Conservation (phyloP, 2,329 filamentous ascomycete species). For the Ascochyta pisi region DNA sequence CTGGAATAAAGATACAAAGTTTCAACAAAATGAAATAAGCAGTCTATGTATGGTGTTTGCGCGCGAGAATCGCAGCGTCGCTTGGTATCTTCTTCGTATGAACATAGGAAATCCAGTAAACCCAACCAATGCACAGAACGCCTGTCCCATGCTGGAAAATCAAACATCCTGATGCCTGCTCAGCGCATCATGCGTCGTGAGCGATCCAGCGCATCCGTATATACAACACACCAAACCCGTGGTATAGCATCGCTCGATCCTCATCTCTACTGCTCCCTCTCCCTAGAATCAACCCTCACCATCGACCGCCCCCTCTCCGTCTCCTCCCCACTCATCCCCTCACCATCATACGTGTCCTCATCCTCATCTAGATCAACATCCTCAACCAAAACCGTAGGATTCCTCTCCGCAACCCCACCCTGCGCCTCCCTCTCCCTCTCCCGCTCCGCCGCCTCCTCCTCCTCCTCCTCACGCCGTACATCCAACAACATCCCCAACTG, state of each 20-base stretch:
- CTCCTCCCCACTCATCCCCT: neutral
- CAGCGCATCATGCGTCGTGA: neutral
- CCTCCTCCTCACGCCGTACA: slow-evolving; percentile 2
- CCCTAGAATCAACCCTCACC: slow-evolving; percentile 4
- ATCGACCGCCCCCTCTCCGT: slow-evolving; percentile 4
- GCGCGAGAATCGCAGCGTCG: slow-evolving; percentile 6
- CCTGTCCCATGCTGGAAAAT: neutral
- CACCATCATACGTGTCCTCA: neutral
- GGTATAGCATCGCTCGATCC: neutral
- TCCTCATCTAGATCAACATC: slow-evolving; percentile 14
- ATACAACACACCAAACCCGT: neutral
- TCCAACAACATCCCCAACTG: slow-evolving; percentile 29
- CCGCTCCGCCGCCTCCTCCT: neutral
- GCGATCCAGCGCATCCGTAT: slow-evolving; percentile 4
- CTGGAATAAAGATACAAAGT: slow-evolving; percentile 12
- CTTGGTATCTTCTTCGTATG: slow-evolving; percentile 15
- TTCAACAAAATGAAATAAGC: neutral
- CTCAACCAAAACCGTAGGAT: slow-evolving; percentile 6
- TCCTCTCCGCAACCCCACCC: neutral
- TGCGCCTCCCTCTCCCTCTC: neutral
- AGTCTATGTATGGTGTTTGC: neutral
- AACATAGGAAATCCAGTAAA: slow-evolving; percentile 3
- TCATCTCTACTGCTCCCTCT: neutral
- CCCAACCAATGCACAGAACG: neutral
- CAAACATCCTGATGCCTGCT: neutral